Evolutionary conservation across 1,284 basidiomycete species (phyloP).

Genomic region (Phlebopus sp.): DNA sequence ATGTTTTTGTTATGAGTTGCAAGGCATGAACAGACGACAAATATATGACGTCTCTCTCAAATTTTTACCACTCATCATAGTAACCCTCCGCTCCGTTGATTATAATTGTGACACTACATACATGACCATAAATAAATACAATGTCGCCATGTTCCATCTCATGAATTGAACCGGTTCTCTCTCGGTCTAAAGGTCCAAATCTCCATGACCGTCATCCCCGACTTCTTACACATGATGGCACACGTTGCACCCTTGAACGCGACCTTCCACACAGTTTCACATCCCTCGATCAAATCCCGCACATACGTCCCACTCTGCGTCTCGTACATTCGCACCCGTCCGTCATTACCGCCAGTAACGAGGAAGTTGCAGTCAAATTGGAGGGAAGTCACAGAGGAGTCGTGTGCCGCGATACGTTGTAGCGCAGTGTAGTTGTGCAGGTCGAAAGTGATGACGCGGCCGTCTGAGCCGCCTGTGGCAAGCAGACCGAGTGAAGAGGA

Average conservation of each 20-base stretch:
- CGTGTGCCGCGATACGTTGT: constrained; percentile 76
- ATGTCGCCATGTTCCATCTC: neutral
- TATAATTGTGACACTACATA: no score
- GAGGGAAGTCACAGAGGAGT: constrained; percentile 87
- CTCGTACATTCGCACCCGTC: constrained; percentile 86
- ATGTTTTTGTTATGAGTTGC: constrained; percentile 9
- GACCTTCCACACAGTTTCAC: constrained; percentile 89
- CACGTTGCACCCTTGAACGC: constrained; percentile 76
- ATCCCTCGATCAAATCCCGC: constrained; percentile 72
- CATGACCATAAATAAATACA: neutral
- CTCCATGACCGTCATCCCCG: constrained; percentile 87
- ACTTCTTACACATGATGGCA: constrained; percentile 81
- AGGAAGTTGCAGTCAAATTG: constrained; percentile 85
- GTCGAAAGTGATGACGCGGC: constrained; percentile 88
- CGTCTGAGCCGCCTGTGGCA: constrained; percentile 91
- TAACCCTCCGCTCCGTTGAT: no score
- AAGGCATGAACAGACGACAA: no score
- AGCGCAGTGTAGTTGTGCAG: constrained; percentile 48
- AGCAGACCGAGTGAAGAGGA: constrained; percentile 47
- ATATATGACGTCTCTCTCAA: no score
- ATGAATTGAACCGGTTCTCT: constrained; percentile 12
- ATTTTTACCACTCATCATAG: no score
- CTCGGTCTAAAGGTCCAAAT: constrained; percentile 70
- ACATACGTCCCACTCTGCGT: constrained; percentile 67
- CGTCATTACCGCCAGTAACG: constrained; percentile 88